phyloP scores from a whole-genome alignment of 2,329 filamentous ascomycete species.

The Chaetomiaceae sp. region DNA sequence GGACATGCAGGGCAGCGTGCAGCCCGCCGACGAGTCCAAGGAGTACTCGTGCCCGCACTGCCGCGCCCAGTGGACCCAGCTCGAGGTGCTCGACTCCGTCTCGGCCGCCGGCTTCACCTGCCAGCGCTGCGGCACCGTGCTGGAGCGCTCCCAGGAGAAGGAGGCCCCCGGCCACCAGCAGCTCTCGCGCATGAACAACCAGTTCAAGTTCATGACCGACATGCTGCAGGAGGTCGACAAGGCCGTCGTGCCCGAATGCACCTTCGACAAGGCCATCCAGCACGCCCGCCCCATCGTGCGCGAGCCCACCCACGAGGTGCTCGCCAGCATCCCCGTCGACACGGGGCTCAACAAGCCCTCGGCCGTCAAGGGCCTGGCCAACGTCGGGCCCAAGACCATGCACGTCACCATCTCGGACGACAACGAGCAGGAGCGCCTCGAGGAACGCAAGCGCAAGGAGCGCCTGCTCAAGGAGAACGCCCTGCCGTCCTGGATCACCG shows the following conservation, averaged over 20 bases:
- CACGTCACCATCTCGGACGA: constrained; percentile 64
- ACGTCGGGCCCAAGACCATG: constrained; percentile 63
- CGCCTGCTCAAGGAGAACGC: constrained; percentile 64
- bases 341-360: constrained; percentile 52
- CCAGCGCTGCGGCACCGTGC: constrained; percentile 64
- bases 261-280: constrained; percentile 64
- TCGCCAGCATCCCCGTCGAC: constrained; percentile 55
- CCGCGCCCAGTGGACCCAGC: constrained; percentile 77
- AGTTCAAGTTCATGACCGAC: constrained; percentile 73
- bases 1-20: constrained; percentile 77
- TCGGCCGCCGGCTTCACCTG: constrained; percentile 73
- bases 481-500: constrained; percentile 65
- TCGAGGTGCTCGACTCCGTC: constrained; percentile 79
- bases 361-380: constrained; percentile 63
- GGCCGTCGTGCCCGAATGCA: constrained; percentile 68
- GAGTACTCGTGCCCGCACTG: constrained; percentile 84
- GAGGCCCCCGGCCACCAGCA: constrained; percentile 67
- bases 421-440: constrained; percentile 61
- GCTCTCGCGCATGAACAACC: constrained; percentile 68
- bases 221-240: constrained; percentile 72
- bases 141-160: constrained; percentile 63
- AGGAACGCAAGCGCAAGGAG: constrained; percentile 56
- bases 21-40: constrained; percentile 79
- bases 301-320: constrained; percentile 62
- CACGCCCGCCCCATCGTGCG: constrained; percentile 60